Percentiles rank a stretch among this genome's conserved stretches.
Conservation (phyloP, 108 stramenopile species). For the Licmophora abbreviata region DNA sequence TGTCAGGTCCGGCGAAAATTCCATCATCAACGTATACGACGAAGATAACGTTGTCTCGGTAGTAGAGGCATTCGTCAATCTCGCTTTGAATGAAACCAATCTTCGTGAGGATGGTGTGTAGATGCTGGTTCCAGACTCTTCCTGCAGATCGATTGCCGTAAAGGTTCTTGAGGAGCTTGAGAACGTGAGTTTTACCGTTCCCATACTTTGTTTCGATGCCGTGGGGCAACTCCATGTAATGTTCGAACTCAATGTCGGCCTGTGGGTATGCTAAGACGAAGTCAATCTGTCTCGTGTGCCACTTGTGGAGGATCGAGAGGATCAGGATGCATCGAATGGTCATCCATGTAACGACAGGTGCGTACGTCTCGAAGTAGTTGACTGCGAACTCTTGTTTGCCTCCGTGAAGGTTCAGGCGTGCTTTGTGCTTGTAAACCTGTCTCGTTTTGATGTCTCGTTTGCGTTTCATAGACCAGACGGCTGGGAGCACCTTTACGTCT, state of each 20-base stretch:
- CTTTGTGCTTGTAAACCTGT: conserved; percentile 18
- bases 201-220: conserved; percentile 6
- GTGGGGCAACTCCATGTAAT: conserved; percentile 26
- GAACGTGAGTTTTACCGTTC: conserved; percentile 7
- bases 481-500: conserved; percentile 3
- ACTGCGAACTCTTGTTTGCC: conserved; percentile 13
- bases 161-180: conserved; percentile 12
- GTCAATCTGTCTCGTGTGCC: conserved; percentile 15
- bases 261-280: conserved; percentile 23
- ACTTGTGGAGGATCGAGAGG: conserved; percentile 9
- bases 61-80: conserved; percentile 36
- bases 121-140: conserved; percentile 17
- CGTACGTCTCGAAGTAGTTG: conserved; percentile 42
- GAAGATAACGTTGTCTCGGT: conserved; percentile 15
- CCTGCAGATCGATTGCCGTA: conserved; percentile 25
- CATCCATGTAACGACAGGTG: conserved; percentile 23
- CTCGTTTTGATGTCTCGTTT: conserved; percentile 17
- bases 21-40: conserved; percentile 36
- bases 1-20: conserved; percentile 10
- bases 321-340: background rate
- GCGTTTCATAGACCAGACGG: conserved; percentile 23
- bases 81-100: conserved; percentile 14
- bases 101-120: conserved; percentile 6
- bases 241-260: conserved; percentile 19
- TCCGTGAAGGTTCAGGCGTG: conserved; percentile 12